Evolutionary conservation across 2,329 filamentous ascomycete genomes (phyloP), one percentile per base, ranked within the genome.

Genomic region (Dothideomycetes sp.): DNA sequence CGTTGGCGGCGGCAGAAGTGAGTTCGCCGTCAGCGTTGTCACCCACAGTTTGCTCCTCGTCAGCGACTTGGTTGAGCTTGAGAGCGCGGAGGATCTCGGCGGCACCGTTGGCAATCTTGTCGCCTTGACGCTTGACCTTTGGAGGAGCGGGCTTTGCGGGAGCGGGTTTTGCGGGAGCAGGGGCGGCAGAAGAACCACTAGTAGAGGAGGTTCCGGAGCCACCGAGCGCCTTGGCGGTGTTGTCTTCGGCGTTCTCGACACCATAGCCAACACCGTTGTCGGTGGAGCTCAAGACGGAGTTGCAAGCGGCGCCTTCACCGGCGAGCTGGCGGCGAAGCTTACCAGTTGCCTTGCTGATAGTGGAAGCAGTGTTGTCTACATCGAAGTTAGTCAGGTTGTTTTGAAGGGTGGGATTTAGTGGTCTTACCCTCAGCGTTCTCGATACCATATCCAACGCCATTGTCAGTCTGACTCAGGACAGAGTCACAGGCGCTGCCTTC

Each of bases 221-320:
- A 18, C 44, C 33, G 24, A 52, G 43, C 16, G 28, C 17, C 6
- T 28, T 39, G 4, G 50, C 49, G 18, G 33, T 44, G 38, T 50
- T 49, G 30, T 52, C 46, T 41, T 50, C 47, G 6, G 47, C 48
- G 30, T 53, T 45, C 41, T 53, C 47, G 17, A 51, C 40, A 5
- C 50, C 50, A 16, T 49, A 49, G 12, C 51, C 51, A 6, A 50
- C 41, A 5, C 44, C 50, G 15, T 52, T 51, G 27, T 52, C 50
- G 3, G 50, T 51, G 8, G 23, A 24, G 9, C 46, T 44, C 16
- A 53, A 41, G 32, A 52, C 33, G 15, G 47, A 50, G 35, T 51
- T 35, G 17, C 47, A 47, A 13, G 49, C 50, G 7, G 47, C 46
- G 4, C 51, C 51, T 17, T 51, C 50, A 8, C 50, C 49, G 13